Evolutionary conservation across 2,329 filamentous ascomycete species (phyloP).

Genomic region (Neocatenulostroma microsporum): DNA sequence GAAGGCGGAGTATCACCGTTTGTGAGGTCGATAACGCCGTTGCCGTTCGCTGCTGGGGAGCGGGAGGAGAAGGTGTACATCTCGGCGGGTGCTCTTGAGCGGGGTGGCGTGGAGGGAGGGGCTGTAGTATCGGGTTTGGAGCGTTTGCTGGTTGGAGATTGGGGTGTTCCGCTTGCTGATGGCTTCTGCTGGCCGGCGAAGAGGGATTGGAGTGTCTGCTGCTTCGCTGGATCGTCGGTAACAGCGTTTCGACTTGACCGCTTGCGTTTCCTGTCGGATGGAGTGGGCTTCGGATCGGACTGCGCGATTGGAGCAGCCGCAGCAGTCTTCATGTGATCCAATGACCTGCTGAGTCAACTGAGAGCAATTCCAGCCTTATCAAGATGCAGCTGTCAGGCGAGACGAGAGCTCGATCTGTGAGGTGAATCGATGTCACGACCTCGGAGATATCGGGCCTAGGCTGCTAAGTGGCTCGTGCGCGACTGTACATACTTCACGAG

Average conservation of each 20-base stretch:
- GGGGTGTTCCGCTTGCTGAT: neutral
- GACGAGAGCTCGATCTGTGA: no score
- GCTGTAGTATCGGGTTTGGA: constrained; percentile 28
- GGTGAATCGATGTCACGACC: no score
- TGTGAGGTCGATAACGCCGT: constrained; percentile 38
- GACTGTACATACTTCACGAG: no score
- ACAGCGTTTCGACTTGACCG: constrained; percentile 9
- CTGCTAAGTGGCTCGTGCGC: no score
- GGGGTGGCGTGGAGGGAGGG: constrained; percentile 15
- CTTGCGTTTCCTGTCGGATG: constrained; percentile 20
- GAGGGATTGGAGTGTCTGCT: constrained; percentile 28
- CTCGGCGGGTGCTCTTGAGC: constrained; percentile 32
- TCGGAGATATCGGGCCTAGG: no score
- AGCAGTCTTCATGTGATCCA: constrained; percentile 20
- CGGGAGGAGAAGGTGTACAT: constrained; percentile 48
- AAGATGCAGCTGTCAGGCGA: no score
- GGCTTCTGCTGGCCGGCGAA: constrained; percentile 31
- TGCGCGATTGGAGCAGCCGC: constrained; percentile 13
- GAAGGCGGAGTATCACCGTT: constrained; percentile 28
- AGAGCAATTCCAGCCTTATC: no score
- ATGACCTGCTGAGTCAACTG: neutral
- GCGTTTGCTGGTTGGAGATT: constrained; percentile 36
- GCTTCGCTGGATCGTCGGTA: constrained; percentile 7
- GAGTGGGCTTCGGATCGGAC: constrained; percentile 8
- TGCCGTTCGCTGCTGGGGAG: constrained; percentile 30